These are phyloP conservation scores for Chloranthus sessilifolius DNA, from an alignment of 164 flowering plant genomes.

Conservation along the genomic window DNA sequence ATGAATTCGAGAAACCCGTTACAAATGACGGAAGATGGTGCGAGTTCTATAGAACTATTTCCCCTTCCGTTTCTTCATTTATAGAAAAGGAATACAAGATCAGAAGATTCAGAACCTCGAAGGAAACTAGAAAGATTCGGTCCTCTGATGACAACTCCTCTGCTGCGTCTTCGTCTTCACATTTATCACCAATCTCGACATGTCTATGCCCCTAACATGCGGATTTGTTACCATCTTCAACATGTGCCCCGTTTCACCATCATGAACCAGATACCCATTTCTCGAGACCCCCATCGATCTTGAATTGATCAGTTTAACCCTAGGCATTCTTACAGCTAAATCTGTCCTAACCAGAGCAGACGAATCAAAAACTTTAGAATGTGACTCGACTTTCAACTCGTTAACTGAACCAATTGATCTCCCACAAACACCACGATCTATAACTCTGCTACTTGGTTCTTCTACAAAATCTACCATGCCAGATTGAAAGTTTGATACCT, in stretches of 20 bases:
- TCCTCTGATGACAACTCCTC: too few relatives aligned
- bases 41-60: too few relatives aligned
- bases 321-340: constrained; percentile 30
- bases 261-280: constrained; percentile 12
- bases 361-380: neutral
- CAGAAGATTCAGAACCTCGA: too few relatives aligned
- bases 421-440: constrained; percentile 28
- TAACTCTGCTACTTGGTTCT: neutral
- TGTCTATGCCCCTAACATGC: constrained; percentile 2
- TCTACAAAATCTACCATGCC: constrained; percentile 14
- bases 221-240: constrained; percentile 19
- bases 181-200: constrained; percentile 20
- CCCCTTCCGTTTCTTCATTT: too few relatives aligned
- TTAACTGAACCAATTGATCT: constrained; percentile 41
- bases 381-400: constrained; percentile 20
- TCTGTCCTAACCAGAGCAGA: constrained; percentile 7
- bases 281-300: constrained; percentile 52
- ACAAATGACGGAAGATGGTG: too few relatives aligned
- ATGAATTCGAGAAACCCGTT: too few relatives aligned
- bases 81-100: too few relatives aligned
- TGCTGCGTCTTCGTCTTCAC: constrained; percentile 13
- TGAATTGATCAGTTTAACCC: constrained; percentile 48
- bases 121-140: too few relatives aligned
- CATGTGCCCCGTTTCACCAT: constrained; percentile 18
- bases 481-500: constrained; percentile 44